phyloP scores from a whole-genome alignment of 202 grass and related monocot species.

The Elaeis oleifera region DNA sequence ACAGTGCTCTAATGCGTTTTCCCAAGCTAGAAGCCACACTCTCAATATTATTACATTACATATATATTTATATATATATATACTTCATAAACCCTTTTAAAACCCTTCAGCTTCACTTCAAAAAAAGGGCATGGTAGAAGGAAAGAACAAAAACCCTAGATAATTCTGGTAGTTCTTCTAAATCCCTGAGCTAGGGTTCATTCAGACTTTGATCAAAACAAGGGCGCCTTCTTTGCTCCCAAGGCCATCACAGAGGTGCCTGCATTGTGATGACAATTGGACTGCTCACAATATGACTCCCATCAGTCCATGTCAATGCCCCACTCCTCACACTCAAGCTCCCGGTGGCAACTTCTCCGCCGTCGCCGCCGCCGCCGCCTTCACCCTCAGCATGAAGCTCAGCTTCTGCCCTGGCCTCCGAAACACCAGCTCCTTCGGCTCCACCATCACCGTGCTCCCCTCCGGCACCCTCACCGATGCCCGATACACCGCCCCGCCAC shows the following conservation, averaged over 20 bases:
- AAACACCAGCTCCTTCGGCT: neutral
- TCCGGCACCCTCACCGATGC: neutral
- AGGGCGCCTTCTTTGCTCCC: too few species aligned
- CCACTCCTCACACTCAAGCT: neutral
- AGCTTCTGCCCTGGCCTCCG: constrained; percentile 2
- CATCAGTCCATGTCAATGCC: neutral
- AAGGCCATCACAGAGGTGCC: neutral
- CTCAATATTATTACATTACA: too few species aligned
- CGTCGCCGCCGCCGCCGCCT: neutral
- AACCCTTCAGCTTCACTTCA: too few species aligned
- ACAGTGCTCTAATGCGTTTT: too few species aligned
- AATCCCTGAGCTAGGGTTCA: too few species aligned
- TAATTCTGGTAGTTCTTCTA: too few species aligned
- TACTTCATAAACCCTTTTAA: too few species aligned
- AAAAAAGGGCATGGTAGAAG: too few species aligned
- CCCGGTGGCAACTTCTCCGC: neutral
- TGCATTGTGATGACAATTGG: neutral
- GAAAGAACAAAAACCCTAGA: too few species aligned
- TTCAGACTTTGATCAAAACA: too few species aligned
- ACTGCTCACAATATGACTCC: neutral
- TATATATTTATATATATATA: too few species aligned
- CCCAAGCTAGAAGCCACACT: too few species aligned
- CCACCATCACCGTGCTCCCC: neutral
- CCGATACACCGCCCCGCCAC: neutral
- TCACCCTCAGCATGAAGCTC: neutral